Evolutionary conservation across 2,329 filamentous ascomycete genomes (phyloP).

Genomic region (Cordyceps sp.): DNA sequence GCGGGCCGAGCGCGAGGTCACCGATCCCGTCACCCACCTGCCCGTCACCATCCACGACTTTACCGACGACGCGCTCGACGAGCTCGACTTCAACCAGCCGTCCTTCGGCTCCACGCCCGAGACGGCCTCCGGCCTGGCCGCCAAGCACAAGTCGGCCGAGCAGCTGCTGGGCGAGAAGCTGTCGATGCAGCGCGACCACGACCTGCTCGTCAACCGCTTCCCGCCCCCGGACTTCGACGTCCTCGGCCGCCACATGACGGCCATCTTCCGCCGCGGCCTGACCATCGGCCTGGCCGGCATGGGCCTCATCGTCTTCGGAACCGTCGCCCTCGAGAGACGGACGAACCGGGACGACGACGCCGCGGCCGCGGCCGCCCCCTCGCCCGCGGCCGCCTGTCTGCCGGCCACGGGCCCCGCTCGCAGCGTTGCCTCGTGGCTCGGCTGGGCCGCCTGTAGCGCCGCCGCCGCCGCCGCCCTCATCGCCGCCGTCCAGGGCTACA

Average conservation of each 20-base stretch:
- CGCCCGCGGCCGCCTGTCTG: too few species aligned
- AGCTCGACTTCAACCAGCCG: slow-evolving; percentile 13
- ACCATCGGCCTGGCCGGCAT: slow-evolving; percentile 20
- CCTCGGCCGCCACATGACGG: slow-evolving; percentile 15
- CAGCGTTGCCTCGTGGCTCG: slow-evolving; percentile 8
- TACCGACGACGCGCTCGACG: slow-evolving; percentile 40
- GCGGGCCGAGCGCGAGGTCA: slow-evolving; percentile 43
- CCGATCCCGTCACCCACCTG: slow-evolving; percentile 56
- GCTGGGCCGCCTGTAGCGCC: slow-evolving; percentile 10
- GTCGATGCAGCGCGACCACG: slow-evolving; percentile 19
- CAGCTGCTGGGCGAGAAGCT: slow-evolving; percentile 19
- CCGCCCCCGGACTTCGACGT: slow-evolving; percentile 30
- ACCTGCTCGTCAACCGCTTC: slow-evolving; percentile 25
- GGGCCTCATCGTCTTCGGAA: slow-evolving; percentile 13
- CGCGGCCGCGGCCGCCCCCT: too few species aligned
- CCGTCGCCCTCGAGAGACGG: slow-evolving; percentile 6
- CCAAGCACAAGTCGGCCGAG: slow-evolving; percentile 21
- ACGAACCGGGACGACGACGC: not conserved
- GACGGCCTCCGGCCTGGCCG: slow-evolving; percentile 20
- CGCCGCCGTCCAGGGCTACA: slow-evolving; percentile 38
- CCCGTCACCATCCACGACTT: slow-evolving; percentile 53
- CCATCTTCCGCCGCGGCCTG: slow-evolving; percentile 15
- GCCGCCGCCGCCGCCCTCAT: slow-evolving; percentile 18
- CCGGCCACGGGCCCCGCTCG: not conserved
- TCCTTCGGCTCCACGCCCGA: slow-evolving; percentile 17